Evolutionary conservation across 805 yeast species (phyloP).

Genomic region (Starmera amethionina): DNA sequence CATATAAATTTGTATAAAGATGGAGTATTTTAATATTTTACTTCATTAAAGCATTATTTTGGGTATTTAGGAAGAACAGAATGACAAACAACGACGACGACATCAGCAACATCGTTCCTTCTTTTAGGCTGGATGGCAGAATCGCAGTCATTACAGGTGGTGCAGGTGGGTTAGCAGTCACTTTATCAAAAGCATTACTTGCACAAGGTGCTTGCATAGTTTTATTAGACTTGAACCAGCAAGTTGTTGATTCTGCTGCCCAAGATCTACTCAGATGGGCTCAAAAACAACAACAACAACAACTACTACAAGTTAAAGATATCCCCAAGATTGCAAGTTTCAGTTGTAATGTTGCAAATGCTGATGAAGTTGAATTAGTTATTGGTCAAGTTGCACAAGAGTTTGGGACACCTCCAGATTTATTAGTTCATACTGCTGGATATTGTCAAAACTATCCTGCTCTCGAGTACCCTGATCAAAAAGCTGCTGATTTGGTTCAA

Average conservation of each 20-base stretch:
- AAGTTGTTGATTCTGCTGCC: conserved; percentile 48
- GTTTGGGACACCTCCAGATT: conserved; percentile 52
- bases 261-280: conserved; percentile 39
- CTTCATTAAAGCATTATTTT: no score
- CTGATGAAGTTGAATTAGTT: conserved; percentile 44
- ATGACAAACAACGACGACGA: conserved; percentile 4
- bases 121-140: conserved; percentile 37
- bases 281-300: conserved; percentile 18
- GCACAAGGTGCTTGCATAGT: conserved; percentile 77
- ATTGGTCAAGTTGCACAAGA: conserved; percentile 44
- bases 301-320: conserved; percentile 19
- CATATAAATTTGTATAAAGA: no score
- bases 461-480: conserved; percentile 61
- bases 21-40: no score
- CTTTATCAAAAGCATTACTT: conserved; percentile 53
- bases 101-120: conserved; percentile 32
- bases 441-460: conserved; percentile 77
- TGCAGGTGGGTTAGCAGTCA: conserved; percentile 37
- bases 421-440: conserved; percentile 75
- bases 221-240: conserved; percentile 56
- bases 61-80: no score
- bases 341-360: conserved; percentile 66
- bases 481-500: conserved; percentile 57
- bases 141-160: conserved; percentile 13
- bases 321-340: conserved; percentile 42